These are phyloP conservation scores for Scorias spongiosa DNA, from an alignment of 2,329 filamentous ascomycete genomes.

Conservation along the genomic window DNA sequence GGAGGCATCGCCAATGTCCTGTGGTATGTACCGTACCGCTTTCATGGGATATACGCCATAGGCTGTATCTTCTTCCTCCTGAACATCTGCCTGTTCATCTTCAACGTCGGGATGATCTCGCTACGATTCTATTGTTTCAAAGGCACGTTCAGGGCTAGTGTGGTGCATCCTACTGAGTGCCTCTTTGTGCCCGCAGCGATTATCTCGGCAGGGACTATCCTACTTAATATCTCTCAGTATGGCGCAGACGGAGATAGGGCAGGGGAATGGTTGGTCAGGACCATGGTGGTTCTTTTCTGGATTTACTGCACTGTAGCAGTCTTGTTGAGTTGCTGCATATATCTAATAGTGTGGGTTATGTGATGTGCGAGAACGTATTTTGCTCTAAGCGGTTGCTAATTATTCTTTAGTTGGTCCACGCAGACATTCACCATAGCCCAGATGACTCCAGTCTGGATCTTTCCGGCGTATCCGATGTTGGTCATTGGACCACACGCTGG, in stretches of 20 bases:
- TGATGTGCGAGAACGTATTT: slow-evolving; percentile 6
- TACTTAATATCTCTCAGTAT: slow-evolving; percentile 61
- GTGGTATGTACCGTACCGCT: slow-evolving; percentile 29
- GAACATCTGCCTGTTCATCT: slow-evolving; percentile 47
- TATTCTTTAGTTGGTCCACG: slow-evolving; percentile 41
- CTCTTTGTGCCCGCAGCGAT: slow-evolving; percentile 57
- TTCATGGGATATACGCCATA: slow-evolving; percentile 31
- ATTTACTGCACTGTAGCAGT: slow-evolving; percentile 55
- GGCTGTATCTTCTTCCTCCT: slow-evolving; percentile 34
- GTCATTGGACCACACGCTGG: slow-evolving; percentile 60
- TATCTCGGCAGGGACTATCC: slow-evolving; percentile 48
- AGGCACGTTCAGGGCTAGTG: slow-evolving; percentile 54
- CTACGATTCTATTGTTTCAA: slow-evolving; percentile 56
- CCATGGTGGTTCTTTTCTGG: slow-evolving; percentile 60
- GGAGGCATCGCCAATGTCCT: slow-evolving; percentile 39
- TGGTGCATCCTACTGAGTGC: slow-evolving; percentile 62
- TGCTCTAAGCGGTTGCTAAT: not conserved
- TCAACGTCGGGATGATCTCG: slow-evolving; percentile 52
- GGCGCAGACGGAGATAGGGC: slow-evolving; percentile 35
- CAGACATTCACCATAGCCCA: slow-evolving; percentile 57
- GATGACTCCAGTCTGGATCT: slow-evolving; percentile 84
- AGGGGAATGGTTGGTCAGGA: slow-evolving; percentile 38
- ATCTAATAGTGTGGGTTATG: slow-evolving; percentile 52
- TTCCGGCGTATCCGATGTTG: slow-evolving; percentile 68
- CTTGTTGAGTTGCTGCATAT: slow-evolving; percentile 52